Base-by-base conservation (phyloP, 495 filamentous ascomycete genomes). In the Terfezia boudieri region DNA sequence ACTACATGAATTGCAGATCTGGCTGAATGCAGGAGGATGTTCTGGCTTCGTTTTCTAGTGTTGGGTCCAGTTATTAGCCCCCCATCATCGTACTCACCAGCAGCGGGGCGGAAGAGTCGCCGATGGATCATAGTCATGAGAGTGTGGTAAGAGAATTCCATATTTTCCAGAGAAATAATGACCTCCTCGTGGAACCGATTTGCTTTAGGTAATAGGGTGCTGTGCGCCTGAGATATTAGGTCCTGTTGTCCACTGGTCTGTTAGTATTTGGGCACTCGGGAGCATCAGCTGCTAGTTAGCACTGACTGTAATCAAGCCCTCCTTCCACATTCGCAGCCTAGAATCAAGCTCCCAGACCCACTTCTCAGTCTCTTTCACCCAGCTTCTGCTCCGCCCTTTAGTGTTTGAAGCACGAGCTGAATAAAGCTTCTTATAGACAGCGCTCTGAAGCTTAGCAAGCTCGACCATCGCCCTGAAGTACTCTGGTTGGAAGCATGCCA, bases 401-500 rank as follows among this genome's bases (percentile, higher is more conserved):
- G 55, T 8, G 62, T 52, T 37, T 61, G 52, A 11, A 53, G 37
- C n/a, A 32, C 23, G 5, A 59, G 61, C 62, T 0, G 62, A 64
- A 37, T 64, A 64, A n/a, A 64, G 50, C 10, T 58, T 53, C 20
- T 64, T 43, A 23, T 64, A 64, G 23, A 64, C 63, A 14, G 54
- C 53, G 37, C 59, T 62, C 26, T 64, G 62, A 16, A 64, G 56
- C 37, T 64, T 64, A 4, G 61, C 54, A 9, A 64, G 17, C 26
- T 38, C 41, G 16, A 64, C 56, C 20, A 64, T 52, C 0, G 62
- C 61, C 46, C 61, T 52, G 38, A 64, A 64, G 37, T 55, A 20
- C 12, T 9, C 17, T 9, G 41, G 41, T 2, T 46, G 14, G 8
- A 46, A 46, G 41, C 41, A 46, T 14, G 12, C 17, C 17, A 20